phyloP scores from a whole-genome alignment of 257 asterid species.

The Fraxinus pennsylvanica region DNA sequence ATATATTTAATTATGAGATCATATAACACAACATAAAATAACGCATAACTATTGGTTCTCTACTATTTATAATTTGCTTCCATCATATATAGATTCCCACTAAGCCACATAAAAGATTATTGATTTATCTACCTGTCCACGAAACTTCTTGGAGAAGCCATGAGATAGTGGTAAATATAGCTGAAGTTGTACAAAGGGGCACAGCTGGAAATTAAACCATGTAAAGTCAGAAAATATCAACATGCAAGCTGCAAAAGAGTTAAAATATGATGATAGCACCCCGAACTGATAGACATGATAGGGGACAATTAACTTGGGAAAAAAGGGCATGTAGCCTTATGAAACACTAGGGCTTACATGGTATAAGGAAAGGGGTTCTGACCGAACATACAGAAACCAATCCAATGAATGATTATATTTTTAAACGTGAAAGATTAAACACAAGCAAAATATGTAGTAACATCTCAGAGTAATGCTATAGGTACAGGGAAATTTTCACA shows the following conservation, averaged over 20 bases:
- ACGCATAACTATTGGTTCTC: background rate
- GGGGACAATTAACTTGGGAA: constrained; percentile 6
- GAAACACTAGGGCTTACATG: constrained; percentile 1
- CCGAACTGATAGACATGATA: constrained; percentile 2
- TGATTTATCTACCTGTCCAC: constrained; percentile 77
- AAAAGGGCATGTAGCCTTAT: background rate
- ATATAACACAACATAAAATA: constrained; percentile 6
- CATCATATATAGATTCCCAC: constrained; percentile 16
- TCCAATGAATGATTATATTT: too few species aligned
- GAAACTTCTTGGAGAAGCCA: constrained; percentile 87
- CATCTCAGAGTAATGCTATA: too few species aligned
- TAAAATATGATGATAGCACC: background rate
- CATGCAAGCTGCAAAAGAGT: constrained; percentile 20
- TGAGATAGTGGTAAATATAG: constrained; percentile 68
- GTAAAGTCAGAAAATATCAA: constrained; percentile 30
- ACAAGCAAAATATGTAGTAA: too few species aligned
- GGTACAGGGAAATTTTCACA: too few species aligned
- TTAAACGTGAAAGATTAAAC: too few species aligned
- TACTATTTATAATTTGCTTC: background rate
- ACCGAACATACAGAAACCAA: too few species aligned
- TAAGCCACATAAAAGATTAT: constrained; percentile 20
- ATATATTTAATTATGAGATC: constrained; percentile 1
- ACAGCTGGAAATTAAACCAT: constrained; percentile 64
- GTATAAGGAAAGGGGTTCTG: background rate
- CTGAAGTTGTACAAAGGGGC: constrained; percentile 94